These are phyloP conservation scores for Nakazawaea molendinolei DNA, from an alignment of 805 yeast species.

Conservation along the genomic window DNA sequence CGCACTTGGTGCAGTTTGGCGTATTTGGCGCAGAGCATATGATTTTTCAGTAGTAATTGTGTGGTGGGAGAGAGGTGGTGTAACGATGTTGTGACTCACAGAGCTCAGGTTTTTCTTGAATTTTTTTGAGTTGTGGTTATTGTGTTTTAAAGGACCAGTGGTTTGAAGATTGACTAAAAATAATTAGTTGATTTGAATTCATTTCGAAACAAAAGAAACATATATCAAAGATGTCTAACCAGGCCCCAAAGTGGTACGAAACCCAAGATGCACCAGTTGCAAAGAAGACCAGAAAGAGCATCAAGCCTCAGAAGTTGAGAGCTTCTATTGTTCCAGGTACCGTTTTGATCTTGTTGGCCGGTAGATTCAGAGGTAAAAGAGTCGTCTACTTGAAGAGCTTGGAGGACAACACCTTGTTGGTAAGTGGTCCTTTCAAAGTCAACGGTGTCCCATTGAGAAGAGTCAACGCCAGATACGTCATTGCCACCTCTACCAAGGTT, in stretches of 20 bases:
- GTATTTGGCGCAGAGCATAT: no score
- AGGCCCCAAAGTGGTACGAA: constrained; percentile 90
- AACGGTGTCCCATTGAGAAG: constrained; percentile 99
- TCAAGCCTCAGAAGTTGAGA: constrained; percentile 92
- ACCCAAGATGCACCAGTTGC: constrained; percentile 86
- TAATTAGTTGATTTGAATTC: neutral
- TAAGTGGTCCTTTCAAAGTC: constrained; percentile 98
- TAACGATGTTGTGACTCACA: neutral
- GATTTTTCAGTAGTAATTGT: no score
- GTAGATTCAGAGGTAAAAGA: constrained; percentile 99
- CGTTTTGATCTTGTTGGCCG: constrained; percentile 94
- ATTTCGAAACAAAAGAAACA: no score
- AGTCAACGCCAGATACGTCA: constrained; percentile 97
- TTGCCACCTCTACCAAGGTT: constrained; percentile 95
- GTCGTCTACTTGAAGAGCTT: constrained; percentile 94
- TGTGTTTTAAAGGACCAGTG: neutral
- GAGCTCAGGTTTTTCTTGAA: neutral
- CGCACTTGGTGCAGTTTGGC: no score
- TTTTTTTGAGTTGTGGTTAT: neutral
- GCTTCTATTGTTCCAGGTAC: constrained; percentile 96
- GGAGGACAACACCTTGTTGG: constrained; percentile 96
- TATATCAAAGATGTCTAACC: constrained; percentile 21
- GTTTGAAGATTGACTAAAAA: neutral
- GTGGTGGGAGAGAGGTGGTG: no score
- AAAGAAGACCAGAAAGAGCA: constrained; percentile 85